Base-by-base conservation (phyloP, 495 filamentous ascomycete species). In the Hypoxylon lienhwacheense region DNA sequence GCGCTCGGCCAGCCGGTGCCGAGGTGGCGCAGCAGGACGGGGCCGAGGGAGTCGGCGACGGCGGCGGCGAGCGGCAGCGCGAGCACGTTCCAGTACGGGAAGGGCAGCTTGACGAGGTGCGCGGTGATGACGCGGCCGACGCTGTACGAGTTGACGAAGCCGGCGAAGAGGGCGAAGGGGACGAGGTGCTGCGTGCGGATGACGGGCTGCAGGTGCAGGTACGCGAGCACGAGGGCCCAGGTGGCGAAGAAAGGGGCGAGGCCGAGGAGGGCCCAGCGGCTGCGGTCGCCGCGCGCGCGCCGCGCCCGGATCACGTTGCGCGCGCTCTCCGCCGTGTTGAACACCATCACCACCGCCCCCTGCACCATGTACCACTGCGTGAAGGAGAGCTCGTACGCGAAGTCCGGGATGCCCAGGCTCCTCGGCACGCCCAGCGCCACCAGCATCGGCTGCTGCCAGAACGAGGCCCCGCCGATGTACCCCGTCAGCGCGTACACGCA, bases 111-210 rank as follows among this genome's bases (percentile, higher is more conserved):
- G 53, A 88, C 86, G 3, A 98, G 77, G 70, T 98, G 93, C 1
- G 90, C 91, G 19, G 86, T 86, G 73, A 98, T 97, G 69, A 98
- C 96, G 66, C 89, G 83, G 6, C 93, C 93, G 36, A 98, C 93
- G 47, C 88, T 84, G 70, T 95, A 96, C 33, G 93, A 91, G 66
- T 97, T 96, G 59, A 95, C 76, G 46, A 96, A 71, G 41, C 92
- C 91, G 20, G 87, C 85, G 63, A 88, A 96, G 60, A 97, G 78
- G 36, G 84, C 77, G 67, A 98, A 97, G 0, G 93, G 89, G 28
- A 97, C 77, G 5, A 95, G 79, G 63, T 97, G 87, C 65, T 85
- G 77, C 59, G 83, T 77, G 45, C 95, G 79, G 62, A 97, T 91
- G 32, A 79, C 70, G 2, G 91, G 93, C 65, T 96, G 88, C 55